phyloP scores from a whole-genome alignment of 2,329 filamentous ascomycete genomes.

The Macrophomina tecta region DNA sequence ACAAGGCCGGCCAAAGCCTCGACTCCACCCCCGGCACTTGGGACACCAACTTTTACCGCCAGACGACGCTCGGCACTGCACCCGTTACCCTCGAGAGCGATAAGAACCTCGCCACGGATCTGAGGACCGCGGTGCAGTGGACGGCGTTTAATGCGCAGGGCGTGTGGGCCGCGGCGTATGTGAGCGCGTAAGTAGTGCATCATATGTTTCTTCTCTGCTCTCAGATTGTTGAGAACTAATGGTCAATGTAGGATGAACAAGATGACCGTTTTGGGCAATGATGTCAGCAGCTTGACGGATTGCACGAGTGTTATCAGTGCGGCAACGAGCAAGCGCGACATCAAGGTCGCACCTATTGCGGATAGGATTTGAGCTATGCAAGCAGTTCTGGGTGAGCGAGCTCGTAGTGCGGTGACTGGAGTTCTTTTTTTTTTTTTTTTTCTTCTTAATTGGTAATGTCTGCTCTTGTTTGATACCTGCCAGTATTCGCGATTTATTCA shows the following conservation, averaged over 20 bases:
- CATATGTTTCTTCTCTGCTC: too few species aligned
- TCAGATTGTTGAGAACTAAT: too few species aligned
- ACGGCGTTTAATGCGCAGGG: slow-evolving; percentile 35
- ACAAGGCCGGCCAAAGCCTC: slow-evolving; percentile 48
- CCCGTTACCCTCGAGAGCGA: slow-evolving; percentile 31
- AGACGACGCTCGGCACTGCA: slow-evolving; percentile 40
- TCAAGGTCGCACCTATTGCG: slow-evolving; percentile 38
- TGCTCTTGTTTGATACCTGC: slow-evolving; percentile 1
- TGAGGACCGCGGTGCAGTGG: slow-evolving; percentile 34
- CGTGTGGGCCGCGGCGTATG: slow-evolving; percentile 41
- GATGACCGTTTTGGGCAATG: slow-evolving; percentile 45
- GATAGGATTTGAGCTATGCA: slow-evolving; percentile 33
- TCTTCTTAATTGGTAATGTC: slow-evolving; percentile 7
- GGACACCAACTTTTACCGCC: slow-evolving; percentile 58
- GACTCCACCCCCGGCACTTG: slow-evolving; percentile 58
- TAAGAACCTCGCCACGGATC: slow-evolving; percentile 39
- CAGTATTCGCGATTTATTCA: too few species aligned
- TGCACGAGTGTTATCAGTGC: slow-evolving; percentile 43
- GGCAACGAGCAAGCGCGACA: slow-evolving; percentile 40
- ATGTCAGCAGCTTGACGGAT: slow-evolving; percentile 35
- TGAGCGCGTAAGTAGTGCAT: slow-evolving; percentile 32
- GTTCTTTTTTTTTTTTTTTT: not conserved
- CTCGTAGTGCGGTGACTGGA: not conserved
- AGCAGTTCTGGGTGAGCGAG: not conserved
- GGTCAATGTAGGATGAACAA: slow-evolving; percentile 37